Conservation (phyloP, 1,139 yeast species). For the Suhomyces atakaporum region DNA sequence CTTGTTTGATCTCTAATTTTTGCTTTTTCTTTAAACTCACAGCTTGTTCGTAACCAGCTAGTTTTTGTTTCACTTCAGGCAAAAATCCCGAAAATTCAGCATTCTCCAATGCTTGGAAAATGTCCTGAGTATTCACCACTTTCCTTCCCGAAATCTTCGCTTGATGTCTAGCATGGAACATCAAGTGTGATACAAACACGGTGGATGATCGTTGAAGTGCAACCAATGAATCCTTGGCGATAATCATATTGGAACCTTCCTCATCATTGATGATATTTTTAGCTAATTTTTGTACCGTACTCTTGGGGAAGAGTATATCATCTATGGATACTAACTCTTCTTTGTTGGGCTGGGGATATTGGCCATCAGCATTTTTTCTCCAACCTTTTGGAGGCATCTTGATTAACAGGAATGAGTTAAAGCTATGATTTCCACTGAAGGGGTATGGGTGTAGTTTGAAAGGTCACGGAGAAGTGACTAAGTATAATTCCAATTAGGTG, state of each 20-base stretch:
- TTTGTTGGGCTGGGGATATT: slow-evolving; percentile 53
- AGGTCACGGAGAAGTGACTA: too few relatives aligned
- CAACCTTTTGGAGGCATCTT: slow-evolving; percentile 78
- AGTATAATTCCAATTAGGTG: too few relatives aligned
- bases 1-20: slow-evolving; percentile 18
- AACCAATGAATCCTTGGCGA: slow-evolving; percentile 64
- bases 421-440: too few relatives aligned
- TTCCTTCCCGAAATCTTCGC: slow-evolving; percentile 57
- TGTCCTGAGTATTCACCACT: slow-evolving; percentile 66
- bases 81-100: slow-evolving; percentile 58
- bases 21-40: slow-evolving; percentile 42
- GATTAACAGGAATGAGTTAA: background rate
- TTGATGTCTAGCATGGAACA: slow-evolving; percentile 60
- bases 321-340: slow-evolving; percentile 67
- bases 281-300: slow-evolving; percentile 62
- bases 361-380: slow-evolving; percentile 75
- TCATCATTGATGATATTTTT: slow-evolving; percentile 36
- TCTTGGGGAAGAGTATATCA: slow-evolving; percentile 66
- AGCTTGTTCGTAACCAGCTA: slow-evolving; percentile 44
- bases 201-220: slow-evolving; percentile 75
- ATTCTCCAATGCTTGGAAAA: slow-evolving; percentile 56
- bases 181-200: slow-evolving; percentile 67
- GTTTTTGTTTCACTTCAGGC: slow-evolving; percentile 54
- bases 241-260: slow-evolving; percentile 34
- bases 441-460: too few relatives aligned